These are phyloP conservation scores for Kalaharituber pfeilii DNA, from an alignment of 2,329 filamentous ascomycete species.

Conservation along the genomic window DNA sequence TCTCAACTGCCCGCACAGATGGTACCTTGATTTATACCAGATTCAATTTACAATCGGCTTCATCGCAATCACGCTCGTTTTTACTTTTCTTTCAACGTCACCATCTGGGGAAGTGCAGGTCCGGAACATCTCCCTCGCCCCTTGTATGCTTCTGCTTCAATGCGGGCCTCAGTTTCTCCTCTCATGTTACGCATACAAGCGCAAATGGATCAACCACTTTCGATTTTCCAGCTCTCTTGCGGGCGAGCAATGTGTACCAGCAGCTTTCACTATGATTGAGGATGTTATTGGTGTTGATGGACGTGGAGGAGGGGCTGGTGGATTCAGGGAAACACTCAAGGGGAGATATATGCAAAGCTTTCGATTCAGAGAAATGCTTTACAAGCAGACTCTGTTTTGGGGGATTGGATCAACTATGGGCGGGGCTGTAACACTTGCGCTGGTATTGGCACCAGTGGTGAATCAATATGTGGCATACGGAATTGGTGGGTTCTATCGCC, in stretches of 20 bases:
- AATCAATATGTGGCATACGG: constrained; percentile 12
- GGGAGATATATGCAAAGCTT: constrained; percentile 9
- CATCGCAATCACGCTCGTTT: constrained; percentile 5
- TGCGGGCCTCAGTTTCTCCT: constrained; percentile 12
- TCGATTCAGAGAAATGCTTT: constrained; percentile 12
- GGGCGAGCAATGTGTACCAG: constrained; percentile 7
- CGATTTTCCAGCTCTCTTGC: constrained; percentile 7
- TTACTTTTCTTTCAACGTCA: not conserved
- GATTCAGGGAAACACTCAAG: constrained; percentile 7
- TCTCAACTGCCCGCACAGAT: constrained; percentile 2
- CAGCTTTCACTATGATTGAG: constrained; percentile 12
- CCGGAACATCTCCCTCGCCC: constrained; percentile 9
- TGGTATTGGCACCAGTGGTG: constrained; percentile 5
- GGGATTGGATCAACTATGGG: constrained; percentile 3
- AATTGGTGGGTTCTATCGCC: constrained; percentile 8
- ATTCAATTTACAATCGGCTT: constrained; percentile 14
- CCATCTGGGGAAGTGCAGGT: not conserved
- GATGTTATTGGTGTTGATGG: constrained; percentile 15
- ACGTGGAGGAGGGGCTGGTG: constrained; percentile 4
- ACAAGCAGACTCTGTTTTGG: constrained; percentile 12
- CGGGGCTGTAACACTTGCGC: constrained; percentile 3
- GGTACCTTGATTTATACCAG: constrained; percentile 12
- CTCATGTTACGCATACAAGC: constrained; percentile 7
- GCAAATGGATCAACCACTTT: constrained; percentile 5
- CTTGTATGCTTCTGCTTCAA: constrained; percentile 4